Evolutionary conservation across 768 basidiomycete species (phyloP), one percentile per base, ranked within the genome.

Genomic region (Calvatia gigantea): DNA sequence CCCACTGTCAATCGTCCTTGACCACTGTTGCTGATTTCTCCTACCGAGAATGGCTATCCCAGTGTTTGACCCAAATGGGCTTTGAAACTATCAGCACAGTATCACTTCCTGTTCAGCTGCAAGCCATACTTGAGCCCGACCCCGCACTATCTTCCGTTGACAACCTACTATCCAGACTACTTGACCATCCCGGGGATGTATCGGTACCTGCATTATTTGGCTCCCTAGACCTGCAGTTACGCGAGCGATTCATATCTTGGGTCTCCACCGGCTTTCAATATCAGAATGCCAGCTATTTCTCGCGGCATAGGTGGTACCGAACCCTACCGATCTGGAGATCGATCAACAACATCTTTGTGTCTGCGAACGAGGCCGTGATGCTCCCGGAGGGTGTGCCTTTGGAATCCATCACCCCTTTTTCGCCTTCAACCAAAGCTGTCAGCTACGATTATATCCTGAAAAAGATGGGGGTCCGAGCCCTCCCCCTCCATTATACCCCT

Each of bases 1-100:
- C 56, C 1, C 61, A 67, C 38, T 72, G 72, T 51, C 62, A 49
- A 47, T 57, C 64, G 7, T 62, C 54, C 3, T 56, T 58, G 0
- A 67, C 64, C 7, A 58, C 75, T 14, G 37, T 75, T 11, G 49
- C 64, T 6, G 51, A 58, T 43, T 44, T 53, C 17, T 39, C 54
- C 0, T 48, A 60, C 12, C 58, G 61, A 4, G 46, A 51, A 7
- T 64, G 59, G 59, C 29, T 67, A n/a, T 74, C 74, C 12, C 67
- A 75, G n/a, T 73, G 72, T 60, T 7, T 65, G 62, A 3, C 56
- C 49, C 17, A 60, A 48, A 29, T 46, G 37, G 52, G 62, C 31
- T 37, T 48, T 52, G 42, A 41, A 41, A 3, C 56, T 33, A 17
- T 58, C 58, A 37, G 61, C 62, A 53, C 61, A 63, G 8, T 35